Evolutionary conservation across 371 early-diverging fungal species (phyloP).

Genomic region (Syncephalastrum monosporum): DNA sequence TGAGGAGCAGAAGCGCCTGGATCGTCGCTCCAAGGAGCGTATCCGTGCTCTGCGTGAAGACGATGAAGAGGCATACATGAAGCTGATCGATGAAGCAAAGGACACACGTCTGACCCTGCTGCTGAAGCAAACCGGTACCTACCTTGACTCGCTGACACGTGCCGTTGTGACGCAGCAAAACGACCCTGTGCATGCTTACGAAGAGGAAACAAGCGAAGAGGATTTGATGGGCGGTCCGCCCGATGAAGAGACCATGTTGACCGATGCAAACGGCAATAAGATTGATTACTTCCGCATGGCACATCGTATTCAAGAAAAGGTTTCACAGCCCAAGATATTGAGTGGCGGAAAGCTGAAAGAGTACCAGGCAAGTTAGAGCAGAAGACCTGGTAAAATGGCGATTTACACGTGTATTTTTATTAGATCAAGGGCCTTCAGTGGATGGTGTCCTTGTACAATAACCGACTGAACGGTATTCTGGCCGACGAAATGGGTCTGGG

Average conservation of each 20-base stretch:
- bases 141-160: slow-evolving; percentile 75
- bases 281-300: slow-evolving; percentile 87
- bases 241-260: slow-evolving; percentile 36
- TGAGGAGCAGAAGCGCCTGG: slow-evolving; percentile 85
- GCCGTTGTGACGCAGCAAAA: slow-evolving; percentile 82
- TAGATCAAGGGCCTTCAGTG: slow-evolving; percentile 94
- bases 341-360: slow-evolving; percentile 93
- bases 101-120: slow-evolving; percentile 95
- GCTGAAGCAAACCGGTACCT: slow-evolving; percentile 86
- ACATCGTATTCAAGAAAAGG: slow-evolving; percentile 81
- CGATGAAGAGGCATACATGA: slow-evolving; percentile 96
- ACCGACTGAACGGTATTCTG: slow-evolving; percentile 94
- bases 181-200: slow-evolving; percentile 47
- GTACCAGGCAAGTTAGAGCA: slow-evolving; percentile 71
- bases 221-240: slow-evolving; percentile 39
- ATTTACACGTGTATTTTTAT: background rate
- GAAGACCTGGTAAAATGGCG: no score
- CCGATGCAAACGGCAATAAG: slow-evolving; percentile 36
- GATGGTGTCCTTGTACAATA: slow-evolving; percentile 98
- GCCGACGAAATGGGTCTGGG: slow-evolving; percentile 99
- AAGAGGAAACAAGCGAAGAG: slow-evolving; percentile 22
- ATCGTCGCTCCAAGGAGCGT: slow-evolving; percentile 89
- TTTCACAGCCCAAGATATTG: slow-evolving; percentile 80
- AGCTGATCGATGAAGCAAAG: slow-evolving; percentile 92
- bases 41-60: slow-evolving; percentile 91